Conservation (phyloP, 169 alveolate genomes). For the Plasmodium blacklocki region DNA sequence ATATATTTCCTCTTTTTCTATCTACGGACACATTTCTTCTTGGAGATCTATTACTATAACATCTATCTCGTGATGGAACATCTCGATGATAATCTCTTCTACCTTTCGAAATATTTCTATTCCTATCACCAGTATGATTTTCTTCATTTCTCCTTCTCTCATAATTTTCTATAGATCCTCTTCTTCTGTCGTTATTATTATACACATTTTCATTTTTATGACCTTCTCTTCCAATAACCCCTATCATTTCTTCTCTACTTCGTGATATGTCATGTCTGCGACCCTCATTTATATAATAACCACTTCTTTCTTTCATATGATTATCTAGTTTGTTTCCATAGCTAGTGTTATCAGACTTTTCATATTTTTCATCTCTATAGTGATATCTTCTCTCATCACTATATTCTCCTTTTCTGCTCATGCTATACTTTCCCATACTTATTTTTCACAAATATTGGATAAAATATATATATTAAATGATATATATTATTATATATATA, state of each 20-base stretch:
- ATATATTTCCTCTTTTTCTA: conserved; percentile 12
- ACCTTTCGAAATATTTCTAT: conserved; percentile 23
- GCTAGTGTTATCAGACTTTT: conserved; percentile 2
- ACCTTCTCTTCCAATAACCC: conserved; percentile 29
- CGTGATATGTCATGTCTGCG: conserved; percentile 33
- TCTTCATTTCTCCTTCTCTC: conserved; percentile 22
- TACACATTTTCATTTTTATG: conserved; percentile 23
- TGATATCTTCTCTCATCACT: too few species aligned
- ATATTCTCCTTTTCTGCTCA: conserved; percentile 10
- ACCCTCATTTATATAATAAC: conserved; percentile 25
- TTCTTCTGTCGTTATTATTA: conserved; percentile 8
- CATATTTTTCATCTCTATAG: conserved; percentile 15
- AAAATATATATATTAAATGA: too few species aligned
- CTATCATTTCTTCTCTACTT: conserved; percentile 43
- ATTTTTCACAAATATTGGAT: too few species aligned
- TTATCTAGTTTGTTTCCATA: conserved; percentile 6
- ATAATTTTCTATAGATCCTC: conserved; percentile 20
- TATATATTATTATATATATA: too few species aligned
- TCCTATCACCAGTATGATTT: conserved; percentile 8
- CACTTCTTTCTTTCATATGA: conserved; percentile 23
- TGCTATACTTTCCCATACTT: conserved; percentile 13
- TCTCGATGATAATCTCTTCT: conserved; percentile 53
- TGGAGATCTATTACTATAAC: conserved; percentile 49
- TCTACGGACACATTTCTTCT: conserved; percentile 37
- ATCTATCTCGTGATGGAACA: conserved; percentile 17